These are phyloP conservation scores for sorghum (Sorghum bicolor) DNA, from an alignment of 176 grass and related monocot species.

Conservation along the genomic window Sorghum_bicolor_NCBIv3 NC_012879.2:52682001-52682500, in stretches of 20 bases:
- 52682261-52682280: conserved; percentile 43
- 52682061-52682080: conserved; percentile 47
- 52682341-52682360: background rate
- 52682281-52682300: conserved; percentile 33
- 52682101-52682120: conserved; percentile 44
- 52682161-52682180: conserved; percentile 49
- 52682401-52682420: conserved; percentile 23
- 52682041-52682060: conserved; percentile 51
- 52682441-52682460: conserved; percentile 56
- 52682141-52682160: conserved; percentile 35
- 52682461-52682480: conserved; percentile 47
- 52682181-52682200: conserved; percentile 51
- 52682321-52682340: conserved; percentile 25
- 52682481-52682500: conserved; percentile 25
- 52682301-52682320: conserved; percentile 22
- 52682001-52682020: conserved; percentile 49
- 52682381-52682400: conserved; percentile 26
- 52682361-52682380: conserved; percentile 10
- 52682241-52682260: conserved; percentile 32
- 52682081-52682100: conserved; percentile 58
- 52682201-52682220: conserved; percentile 49
- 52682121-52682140: conserved; percentile 60
- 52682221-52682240: conserved; percentile 46
- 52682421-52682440: conserved; percentile 58
- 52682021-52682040: conserved; percentile 38